phyloP scores from a whole-genome alignment of 768 basidiomycete genomes.

The Dioszegia aurantiaca region DNA sequence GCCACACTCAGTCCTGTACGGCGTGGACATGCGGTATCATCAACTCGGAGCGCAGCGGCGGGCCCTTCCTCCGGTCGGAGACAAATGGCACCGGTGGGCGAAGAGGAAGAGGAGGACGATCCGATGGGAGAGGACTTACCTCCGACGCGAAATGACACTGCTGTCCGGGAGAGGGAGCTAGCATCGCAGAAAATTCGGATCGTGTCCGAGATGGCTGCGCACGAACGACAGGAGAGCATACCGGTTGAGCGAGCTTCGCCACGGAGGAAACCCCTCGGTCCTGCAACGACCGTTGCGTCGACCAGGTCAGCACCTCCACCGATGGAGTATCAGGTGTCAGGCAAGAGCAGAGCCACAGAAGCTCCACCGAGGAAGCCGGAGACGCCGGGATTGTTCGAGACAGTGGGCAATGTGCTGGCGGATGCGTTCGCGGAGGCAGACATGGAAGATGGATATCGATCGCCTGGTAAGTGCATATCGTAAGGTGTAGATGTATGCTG shows the following conservation, averaged over 20 bases:
- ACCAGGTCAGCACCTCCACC: background rate
- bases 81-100: conserved; percentile 37
- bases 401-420: background rate
- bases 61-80: conserved; percentile 18
- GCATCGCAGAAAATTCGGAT: conserved; percentile 89
- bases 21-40: conserved; percentile 10
- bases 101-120: conserved; percentile 55
- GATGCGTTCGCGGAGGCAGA: conserved; percentile 4
- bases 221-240: conserved; percentile 51
- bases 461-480: conserved; percentile 4
- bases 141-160: conserved; percentile 50
- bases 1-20: conserved; percentile 58
- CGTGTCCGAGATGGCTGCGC: conserved; percentile 82
- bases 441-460: background rate
- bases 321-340: background rate
- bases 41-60: background rate
- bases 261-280: conserved; percentile 47
- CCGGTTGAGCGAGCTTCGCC: conserved; percentile 48
- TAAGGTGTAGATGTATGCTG: conserved; percentile 1
- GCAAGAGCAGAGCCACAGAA: background rate
- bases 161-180: conserved; percentile 64
- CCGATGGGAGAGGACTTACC: conserved; percentile 11
- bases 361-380: background rate
- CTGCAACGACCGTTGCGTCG: conserved; percentile 14
- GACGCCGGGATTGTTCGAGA: conserved; percentile 15